Base-by-base conservation (phyloP, 176 grass and related monocot species). In the Oryza brachyantha region DNA sequence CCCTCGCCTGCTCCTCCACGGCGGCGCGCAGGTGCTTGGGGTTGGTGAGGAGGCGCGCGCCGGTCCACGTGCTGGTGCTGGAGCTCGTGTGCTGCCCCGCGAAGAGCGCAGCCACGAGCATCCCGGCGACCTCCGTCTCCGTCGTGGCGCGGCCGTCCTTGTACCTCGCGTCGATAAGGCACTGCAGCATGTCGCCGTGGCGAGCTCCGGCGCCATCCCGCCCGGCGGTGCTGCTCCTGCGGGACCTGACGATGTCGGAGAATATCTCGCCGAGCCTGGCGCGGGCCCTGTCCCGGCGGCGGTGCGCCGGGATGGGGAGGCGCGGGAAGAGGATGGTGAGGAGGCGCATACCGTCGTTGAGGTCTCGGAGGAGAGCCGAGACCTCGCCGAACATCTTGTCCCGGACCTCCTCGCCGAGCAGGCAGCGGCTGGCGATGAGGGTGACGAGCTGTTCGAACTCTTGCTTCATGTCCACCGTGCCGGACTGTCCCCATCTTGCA, bases 161-260 rank as follows among this genome's bases (percentile, higher is more conserved):
- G 75, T 89, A 89, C 55, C 40, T 89, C 25, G 80, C 73, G 8
- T 89, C 63, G 8, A 89, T 61, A 32, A 89, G 84, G 76, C 60
- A 80, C 61, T 89, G 82, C 35, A 89, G 28, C 82, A 89, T 79
- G 78, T 89, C 87, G 29, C 77, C 76, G 9, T 29, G 61, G 37
- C 48, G 35, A 11, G 81, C 75, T 22, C 14, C 10, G 45, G 2
- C 45, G 4, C 4, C 4, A 39, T 6, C 38, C n/a, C n/a, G n/a
- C n/a, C n/a, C n/a, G n/a, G n/a, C n/a, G 38, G 38, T 39, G 21
- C 7, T 17, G 11, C 1, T 77, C 59, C 63, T 89, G 32, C 87
- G 76, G 37, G 81, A 41, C 3, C 55, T 70, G 36, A 89, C 84
- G 37, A 85, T 84, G 28, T 70, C 64, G 25, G 87, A 80, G 21